Evolutionary conservation across 192 early-diverging fungal genomes (phyloP).

Genomic region (Phycomyces nitens): DNA sequence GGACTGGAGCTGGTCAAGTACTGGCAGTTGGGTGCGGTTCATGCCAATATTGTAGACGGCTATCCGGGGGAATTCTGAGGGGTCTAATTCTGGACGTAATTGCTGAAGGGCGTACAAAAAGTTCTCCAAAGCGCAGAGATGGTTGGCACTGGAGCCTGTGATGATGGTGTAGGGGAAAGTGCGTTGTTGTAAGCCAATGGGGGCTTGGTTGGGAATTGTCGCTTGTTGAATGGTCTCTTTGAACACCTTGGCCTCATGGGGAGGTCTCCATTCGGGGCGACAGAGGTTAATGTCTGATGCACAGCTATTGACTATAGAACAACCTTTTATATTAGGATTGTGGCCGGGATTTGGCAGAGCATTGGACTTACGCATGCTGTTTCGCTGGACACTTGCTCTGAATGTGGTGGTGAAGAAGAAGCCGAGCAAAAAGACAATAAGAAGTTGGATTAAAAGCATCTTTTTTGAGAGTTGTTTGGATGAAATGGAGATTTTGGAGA

Average conservation of each 20-base stretch:
- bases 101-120: constrained; percentile 45
- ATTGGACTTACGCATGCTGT: neutral
- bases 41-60: constrained; percentile 53
- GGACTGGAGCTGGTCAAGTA: constrained; percentile 35
- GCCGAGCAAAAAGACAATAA: neutral
- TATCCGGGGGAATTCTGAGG: constrained; percentile 36
- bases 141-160: constrained; percentile 48
- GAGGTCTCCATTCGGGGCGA: no score
- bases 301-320: no score
- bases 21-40: constrained; percentile 33
- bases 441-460: neutral
- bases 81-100: constrained; percentile 30
- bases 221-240: no score
- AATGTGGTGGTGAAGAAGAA: neutral
- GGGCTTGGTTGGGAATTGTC: neutral
- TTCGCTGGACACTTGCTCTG: neutral
- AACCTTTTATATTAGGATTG: no score
- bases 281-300: no score
- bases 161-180: constrained; percentile 44
- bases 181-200: neutral
- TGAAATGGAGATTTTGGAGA: neutral
- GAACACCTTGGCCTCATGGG: no score
- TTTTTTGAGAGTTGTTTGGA: neutral
- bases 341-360: no score
- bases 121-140: constrained; percentile 48